Base-by-base conservation (phyloP, 2,329 filamentous ascomycete species). In the Sporothrix mexicana region DNA sequence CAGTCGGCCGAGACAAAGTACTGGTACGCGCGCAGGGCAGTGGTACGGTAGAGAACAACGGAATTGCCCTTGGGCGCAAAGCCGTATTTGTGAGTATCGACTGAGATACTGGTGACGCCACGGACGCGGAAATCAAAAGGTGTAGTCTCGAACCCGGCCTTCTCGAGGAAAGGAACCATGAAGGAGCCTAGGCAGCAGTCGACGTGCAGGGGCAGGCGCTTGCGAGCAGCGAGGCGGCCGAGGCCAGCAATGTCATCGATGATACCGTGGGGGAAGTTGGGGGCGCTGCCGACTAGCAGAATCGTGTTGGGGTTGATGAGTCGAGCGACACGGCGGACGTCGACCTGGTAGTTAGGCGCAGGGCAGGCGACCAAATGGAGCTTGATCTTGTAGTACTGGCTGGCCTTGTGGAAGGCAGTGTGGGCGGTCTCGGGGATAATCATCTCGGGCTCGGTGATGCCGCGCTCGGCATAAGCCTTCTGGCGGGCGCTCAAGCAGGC, bases 41-140 rank as follows among this genome's bases (percentile, higher is more conserved):
- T 88, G 62, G 90, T 92, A 77, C 96, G 93, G 87, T 99, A 99
- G 57, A 99, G 87, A 15, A 97, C 87, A 1, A 94, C 96, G 70
- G 92, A 96, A 87, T 97, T 99, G 77, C 96, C 96, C 85, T 99
- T 99, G 70, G 96, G 96, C 0, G 96, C 96, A 80, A 99, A 99
- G 51, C 96, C 96, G 81, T 99, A 99, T 82, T 99, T 99, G 88
- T 99, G 96, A 2, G 96, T 99, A 81, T 99, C 96, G 81, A 95
- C 97, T 77, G 91, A 94, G 81, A 99, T 98, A 81, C 92, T 95
- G 3, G 95, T 98, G 51, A 99, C 96, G 77, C 96, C 96, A 77
- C 93, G 94, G 73, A 97, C 90, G 72, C 93, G 90, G 88, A 99
- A 99, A 82, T 99, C 96, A 80, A 98, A 98, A 5, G 90, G 90